Evolutionary conservation across 108 stramenopile species (phyloP).

Genomic region (Nannochloropsis gaditana): DNA sequence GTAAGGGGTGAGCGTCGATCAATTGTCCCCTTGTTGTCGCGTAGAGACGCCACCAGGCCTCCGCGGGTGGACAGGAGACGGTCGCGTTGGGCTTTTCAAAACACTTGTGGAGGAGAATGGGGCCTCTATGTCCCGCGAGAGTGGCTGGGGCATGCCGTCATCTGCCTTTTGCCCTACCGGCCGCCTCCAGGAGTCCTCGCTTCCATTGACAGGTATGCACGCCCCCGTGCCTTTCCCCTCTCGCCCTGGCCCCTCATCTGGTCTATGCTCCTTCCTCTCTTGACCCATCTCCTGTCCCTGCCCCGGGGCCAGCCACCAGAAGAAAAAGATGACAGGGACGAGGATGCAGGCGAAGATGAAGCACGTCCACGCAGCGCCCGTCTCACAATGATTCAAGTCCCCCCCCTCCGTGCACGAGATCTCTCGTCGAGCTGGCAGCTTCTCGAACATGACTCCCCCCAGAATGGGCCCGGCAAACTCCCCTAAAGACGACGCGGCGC

Average conservation of each 20-base stretch:
- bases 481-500: neutral
- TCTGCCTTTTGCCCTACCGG: neutral
- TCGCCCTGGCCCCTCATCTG: no score
- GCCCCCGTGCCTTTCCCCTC: no score
- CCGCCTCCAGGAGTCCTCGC: no score
- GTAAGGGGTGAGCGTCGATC: no score
- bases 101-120: neutral
- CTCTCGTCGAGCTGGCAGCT: neutral
- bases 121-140: neutral
- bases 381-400: neutral
- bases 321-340: neutral
- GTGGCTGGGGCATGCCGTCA: neutral
- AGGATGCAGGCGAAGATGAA: neutral
- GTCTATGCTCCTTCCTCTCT: no score
- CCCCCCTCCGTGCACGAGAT: neutral
- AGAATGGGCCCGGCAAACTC: neutral
- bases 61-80: neutral
- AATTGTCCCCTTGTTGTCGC: no score
- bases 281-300: neutral
- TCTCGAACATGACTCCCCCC: neutral
- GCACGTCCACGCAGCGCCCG: neutral
- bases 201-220: no score
- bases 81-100: slow-evolving; percentile 7
- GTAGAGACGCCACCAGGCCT: neutral
- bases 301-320: neutral